Conservation (phyloP, 129 eudicot species). For the Helianthus tuberosus region DNA sequence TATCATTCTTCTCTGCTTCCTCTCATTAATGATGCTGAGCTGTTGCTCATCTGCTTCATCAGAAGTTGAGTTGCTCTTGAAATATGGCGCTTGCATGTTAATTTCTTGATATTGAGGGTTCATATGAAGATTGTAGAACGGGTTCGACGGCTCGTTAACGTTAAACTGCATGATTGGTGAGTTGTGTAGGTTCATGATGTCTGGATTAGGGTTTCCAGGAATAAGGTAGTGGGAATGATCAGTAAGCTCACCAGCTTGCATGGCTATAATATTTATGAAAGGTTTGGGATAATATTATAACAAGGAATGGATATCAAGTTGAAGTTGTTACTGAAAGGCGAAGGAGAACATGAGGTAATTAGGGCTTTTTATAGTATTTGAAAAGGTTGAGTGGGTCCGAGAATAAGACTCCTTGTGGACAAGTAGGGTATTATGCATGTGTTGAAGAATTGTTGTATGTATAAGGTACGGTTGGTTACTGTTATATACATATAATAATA, state of each 20-base stretch:
- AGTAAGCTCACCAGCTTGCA: constrained; percentile 74
- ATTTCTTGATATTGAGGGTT: constrained; percentile 65
- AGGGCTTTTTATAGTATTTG: constrained; percentile 66
- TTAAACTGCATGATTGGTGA: constrained; percentile 40
- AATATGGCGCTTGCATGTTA: constrained; percentile 46
- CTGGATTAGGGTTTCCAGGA: constrained; percentile 50
- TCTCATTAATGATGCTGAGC: constrained; percentile 73
- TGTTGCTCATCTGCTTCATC: constrained; percentile 98
- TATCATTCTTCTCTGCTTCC: constrained; percentile 96
- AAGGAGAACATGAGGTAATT: constrained; percentile 48
- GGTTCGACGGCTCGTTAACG: constrained; percentile 44
- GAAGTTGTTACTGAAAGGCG: constrained; percentile 46
- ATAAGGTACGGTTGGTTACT: constrained; percentile 24
- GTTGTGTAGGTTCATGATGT: constrained; percentile 41
- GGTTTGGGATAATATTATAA: background rate
- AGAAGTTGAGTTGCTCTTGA: constrained; percentile 85
- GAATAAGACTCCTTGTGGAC: constrained; percentile 22
- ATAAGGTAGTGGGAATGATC: constrained; percentile 51
- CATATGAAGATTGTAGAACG: constrained; percentile 52
- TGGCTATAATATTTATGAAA: constrained; percentile 35
- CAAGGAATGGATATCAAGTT: background rate
- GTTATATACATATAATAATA: constrained; percentile 2
- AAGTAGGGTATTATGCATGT: constrained; percentile 22
- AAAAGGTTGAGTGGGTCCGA: constrained; percentile 57
- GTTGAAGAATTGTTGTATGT: constrained; percentile 3